Evolutionary conservation across 768 basidiomycete genomes (phyloP).

Genomic region (Termitomyces sp.): DNA sequence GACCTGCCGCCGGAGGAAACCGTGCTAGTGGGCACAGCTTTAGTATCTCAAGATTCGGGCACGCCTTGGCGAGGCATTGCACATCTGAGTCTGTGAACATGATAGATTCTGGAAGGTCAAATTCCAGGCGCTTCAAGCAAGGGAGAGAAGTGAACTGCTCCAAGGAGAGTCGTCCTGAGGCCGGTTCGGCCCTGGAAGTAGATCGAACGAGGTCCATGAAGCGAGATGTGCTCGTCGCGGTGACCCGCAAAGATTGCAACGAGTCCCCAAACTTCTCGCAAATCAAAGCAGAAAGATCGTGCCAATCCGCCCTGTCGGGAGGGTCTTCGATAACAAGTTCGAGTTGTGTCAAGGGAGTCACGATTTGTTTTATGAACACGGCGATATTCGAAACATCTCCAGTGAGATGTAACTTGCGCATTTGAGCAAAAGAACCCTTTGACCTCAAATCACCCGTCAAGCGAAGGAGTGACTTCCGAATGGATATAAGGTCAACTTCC

Average conservation of each 20-base stretch:
- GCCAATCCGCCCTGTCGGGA: constrained; percentile 71
- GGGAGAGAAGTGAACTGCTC: constrained; percentile 51
- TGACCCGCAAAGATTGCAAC: constrained; percentile 55
- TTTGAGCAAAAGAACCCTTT: constrained; percentile 49
- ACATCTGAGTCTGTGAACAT: constrained; percentile 61
- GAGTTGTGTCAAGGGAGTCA: constrained; percentile 57
- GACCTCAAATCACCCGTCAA: constrained; percentile 56
- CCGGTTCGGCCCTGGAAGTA: constrained; percentile 58
- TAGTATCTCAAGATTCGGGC: constrained; percentile 65
- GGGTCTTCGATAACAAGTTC: constrained; percentile 80
- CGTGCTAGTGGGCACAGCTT: constrained; percentile 64
- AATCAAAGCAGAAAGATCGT: constrained; percentile 58
- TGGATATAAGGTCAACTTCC: constrained; percentile 71
- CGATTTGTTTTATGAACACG: constrained; percentile 66
- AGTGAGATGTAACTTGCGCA: constrained; percentile 60
- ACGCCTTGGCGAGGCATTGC: constrained; percentile 49
- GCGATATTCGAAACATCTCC: constrained; percentile 68
- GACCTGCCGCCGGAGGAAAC: constrained; percentile 47
- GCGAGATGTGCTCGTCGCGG: constrained; percentile 65
- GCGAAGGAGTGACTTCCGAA: constrained; percentile 63
- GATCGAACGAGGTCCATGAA: constrained; percentile 81
- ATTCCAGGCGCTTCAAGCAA: constrained; percentile 55
- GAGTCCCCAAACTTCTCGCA: constrained; percentile 57
- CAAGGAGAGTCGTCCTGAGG: constrained; percentile 56
- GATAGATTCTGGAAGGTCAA: constrained; percentile 75